Base-by-base conservation (phyloP, 1,139 yeast genomes). In the Yamadazyma diospyri region DNA sequence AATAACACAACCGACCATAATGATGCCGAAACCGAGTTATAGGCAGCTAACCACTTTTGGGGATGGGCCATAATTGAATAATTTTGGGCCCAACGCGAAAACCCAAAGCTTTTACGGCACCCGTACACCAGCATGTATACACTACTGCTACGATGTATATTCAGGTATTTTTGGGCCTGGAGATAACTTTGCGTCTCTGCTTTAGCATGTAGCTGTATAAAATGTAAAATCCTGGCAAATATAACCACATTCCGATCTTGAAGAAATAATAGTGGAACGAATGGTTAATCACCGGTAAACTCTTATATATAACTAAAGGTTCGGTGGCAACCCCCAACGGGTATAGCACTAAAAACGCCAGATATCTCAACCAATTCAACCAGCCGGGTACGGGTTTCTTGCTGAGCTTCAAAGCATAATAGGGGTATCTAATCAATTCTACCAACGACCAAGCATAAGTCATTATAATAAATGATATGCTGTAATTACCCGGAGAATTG, bases 1-100 rank as follows among this genome's bases (percentile, higher is more conserved):
- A 66, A 65, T 23, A 68, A 47, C 4, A 69, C 64, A 37, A 68
- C 52, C 28, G 68, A 50, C 76, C 76, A 69, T 35, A 67, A 57
- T 9, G 71, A 63, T 2, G 70, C 61, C 7, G 73, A 68, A 27
- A 69, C 50, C 16, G 72, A 64, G 41, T 69, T 69, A 48, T 69
- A 69, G 17, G 69, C 61, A 36, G 67, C 57, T 33, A 69, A 53
- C 67, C 69, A 66, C 43, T 51, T 59, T 34, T 61, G 56, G 13
- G 70, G 68, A 36, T 57, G 42, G 3, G 34, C 27, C 34, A 32
- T 32, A 4, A 15, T 32, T 16, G 16, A 9, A n/a, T 14, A n/a
- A 20, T 28, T n/a, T 20, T 20, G 16, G 6, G 30, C 5, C 10
- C 23, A 10, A 21, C 22, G 25, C n/a, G 23, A 9, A 8, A 19